Base-by-base conservation (phyloP, 1,284 basidiomycete genomes). In the Irpex lacteus region DNA sequence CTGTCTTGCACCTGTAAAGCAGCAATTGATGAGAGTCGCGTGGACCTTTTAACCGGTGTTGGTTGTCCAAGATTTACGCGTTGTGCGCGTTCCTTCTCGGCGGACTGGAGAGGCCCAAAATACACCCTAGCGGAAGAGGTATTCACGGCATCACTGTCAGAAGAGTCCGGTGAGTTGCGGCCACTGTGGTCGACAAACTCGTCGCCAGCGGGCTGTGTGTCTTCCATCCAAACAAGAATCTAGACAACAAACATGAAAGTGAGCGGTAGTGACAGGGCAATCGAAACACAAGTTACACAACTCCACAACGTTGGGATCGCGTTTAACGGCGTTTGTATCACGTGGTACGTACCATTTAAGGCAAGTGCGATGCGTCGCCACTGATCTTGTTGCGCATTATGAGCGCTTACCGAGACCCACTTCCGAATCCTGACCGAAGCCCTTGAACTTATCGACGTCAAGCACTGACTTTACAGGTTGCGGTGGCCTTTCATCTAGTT, bases 21-120 rank as follows among this genome's bases (percentile, higher is more conserved):
- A 66, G 68, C 34, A 74, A 73, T 65, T 72, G 72, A 47, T 74
- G 71, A 49, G 71, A 73, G 72, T 63, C 83, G 79, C 11, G 82
- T 77, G 34, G 85, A 88, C 70, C 85, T 81, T 60, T 82, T 81
- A n/a, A 82, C 70, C 37, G 78, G 78, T 47, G 80, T 76, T 74
- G 71, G 68, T 65, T 68, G 71, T 65, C 67, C 72, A 67, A 67
- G 70, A 71, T 67, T 77, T 74, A 62, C 78, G 68, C 67, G 72
- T 65, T 37, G 71, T 53, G 59, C 69, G 67, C 82, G 79, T 66
- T 77, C 78, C 71, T 82, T 85, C 75, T 87, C 85, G 32, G 85
- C 85, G 18, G 87, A 84, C 66, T 77, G 80, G 21, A 84, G 68
- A 50, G 84, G 81, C 15, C 83, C 85, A 71, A 85, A 84, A 71